Conservation (phyloP, 495 filamentous ascomycete genomes). For the Articulospora tetracladia region DNA sequence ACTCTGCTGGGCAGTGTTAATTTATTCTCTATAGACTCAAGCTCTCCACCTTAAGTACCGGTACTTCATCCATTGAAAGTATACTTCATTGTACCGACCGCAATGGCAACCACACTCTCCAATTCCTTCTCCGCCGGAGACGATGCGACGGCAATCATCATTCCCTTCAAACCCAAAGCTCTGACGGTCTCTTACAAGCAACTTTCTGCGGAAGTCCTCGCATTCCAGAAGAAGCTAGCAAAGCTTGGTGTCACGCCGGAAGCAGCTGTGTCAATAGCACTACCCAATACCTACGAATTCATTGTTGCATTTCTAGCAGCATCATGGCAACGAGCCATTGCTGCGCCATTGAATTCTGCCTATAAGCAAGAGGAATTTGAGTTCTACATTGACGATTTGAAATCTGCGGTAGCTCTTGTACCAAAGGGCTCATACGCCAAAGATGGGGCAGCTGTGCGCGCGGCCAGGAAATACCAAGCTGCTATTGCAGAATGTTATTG, state of each 20-base stretch:
- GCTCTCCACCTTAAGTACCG: not conserved
- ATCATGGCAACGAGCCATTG: slow-evolving; percentile 72
- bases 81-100: not conserved
- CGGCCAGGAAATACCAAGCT: slow-evolving; percentile 68
- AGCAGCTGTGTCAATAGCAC: slow-evolving; percentile 69
- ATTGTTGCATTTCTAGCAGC: slow-evolving; percentile 76
- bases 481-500: slow-evolving; percentile 81
- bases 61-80: not conserved
- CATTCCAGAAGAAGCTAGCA: slow-evolving; percentile 71
- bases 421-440: slow-evolving; percentile 60
- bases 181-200: slow-evolving; percentile 60
- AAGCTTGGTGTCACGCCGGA: slow-evolving; percentile 59
- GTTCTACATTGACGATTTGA: slow-evolving; percentile 84
- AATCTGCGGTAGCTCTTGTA: slow-evolving; percentile 68
- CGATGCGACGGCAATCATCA: slow-evolving; percentile 54
- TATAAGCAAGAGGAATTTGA: slow-evolving; percentile 88
- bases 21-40: not conserved
- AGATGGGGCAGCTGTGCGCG: slow-evolving; percentile 64
- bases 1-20: not conserved
- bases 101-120: slow-evolving; percentile 26
- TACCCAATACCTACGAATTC: slow-evolving; percentile 78
- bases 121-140: slow-evolving; percentile 22
- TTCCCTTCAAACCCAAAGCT: slow-evolving; percentile 55
- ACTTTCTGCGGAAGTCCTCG: slow-evolving; percentile 54
- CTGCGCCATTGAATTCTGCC: slow-evolving; percentile 75